A percentile compares a stretch with the other conserved stretches of the same genome.
These are phyloP conservation scores for Marchantia polymorpha DNA, from an alignment of 225 moss, liverwort and hornwort species.

Conservation along the genomic window DNA sequence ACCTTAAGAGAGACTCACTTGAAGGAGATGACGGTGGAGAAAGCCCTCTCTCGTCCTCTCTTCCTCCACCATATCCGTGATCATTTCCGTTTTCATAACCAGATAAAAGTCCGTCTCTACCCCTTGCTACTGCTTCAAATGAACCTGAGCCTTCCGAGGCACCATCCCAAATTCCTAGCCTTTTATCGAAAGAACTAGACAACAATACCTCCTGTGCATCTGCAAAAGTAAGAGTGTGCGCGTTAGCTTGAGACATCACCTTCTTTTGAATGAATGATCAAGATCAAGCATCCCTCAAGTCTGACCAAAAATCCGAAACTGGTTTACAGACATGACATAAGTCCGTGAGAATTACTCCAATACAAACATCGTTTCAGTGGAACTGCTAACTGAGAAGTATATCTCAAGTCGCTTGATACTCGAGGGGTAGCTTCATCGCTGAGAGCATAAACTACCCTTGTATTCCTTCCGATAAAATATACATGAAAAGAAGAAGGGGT, in stretches of 20 bases:
- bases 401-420: neutral
- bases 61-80: conserved; percentile 49
- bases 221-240: conserved; percentile 15
- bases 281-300: neutral
- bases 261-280: neutral
- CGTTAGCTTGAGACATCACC: neutral
- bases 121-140: conserved; percentile 53
- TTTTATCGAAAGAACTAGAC: conserved; percentile 45
- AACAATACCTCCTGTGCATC: conserved; percentile 32
- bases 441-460: neutral
- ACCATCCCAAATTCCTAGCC: conserved; percentile 41
- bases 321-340: neutral
- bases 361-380: neutral
- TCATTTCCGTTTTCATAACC: conserved; percentile 58
- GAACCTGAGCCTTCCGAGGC: conserved; percentile 53
- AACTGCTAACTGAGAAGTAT: neutral
- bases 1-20: conserved; percentile 35
- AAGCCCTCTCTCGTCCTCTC: conserved; percentile 67
- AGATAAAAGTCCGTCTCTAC: conserved; percentile 39
- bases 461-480: neutral
- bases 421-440: neutral
- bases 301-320: neutral
- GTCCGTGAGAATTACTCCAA: neutral
- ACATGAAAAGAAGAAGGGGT: neutral
- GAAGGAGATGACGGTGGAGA: conserved; percentile 77